These are phyloP conservation scores for Pyracantha coccinea DNA, from an alignment of 331 rosid genomes.

Conservation along the genomic window DNA sequence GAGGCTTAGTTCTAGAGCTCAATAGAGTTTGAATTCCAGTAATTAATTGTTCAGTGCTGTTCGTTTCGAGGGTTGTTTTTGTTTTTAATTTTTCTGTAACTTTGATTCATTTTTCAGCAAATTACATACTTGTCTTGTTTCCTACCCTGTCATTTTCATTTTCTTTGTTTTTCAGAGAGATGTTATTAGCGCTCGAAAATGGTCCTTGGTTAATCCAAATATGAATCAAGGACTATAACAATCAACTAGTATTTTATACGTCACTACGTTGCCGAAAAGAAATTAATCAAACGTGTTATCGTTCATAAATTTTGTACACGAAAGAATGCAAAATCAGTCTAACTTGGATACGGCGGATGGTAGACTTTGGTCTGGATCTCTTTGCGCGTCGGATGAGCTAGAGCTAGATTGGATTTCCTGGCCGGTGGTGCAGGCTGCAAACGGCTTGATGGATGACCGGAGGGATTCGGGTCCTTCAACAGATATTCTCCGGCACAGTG, in stretches of 20 bases:
- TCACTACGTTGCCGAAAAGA: no score
- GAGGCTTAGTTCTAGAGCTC: no score
- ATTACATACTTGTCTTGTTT: not conserved
- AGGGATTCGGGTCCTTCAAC: slow-evolving; percentile 74
- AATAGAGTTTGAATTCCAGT: no score
- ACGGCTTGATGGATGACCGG: slow-evolving; percentile 47
- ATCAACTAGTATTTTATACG: no score
- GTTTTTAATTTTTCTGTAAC: slow-evolving; percentile 3
- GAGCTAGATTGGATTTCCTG: slow-evolving; percentile 21
- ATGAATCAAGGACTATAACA: no score
- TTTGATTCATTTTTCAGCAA: no score
- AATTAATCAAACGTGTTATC: not conserved
- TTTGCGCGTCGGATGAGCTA: slow-evolving; percentile 21
- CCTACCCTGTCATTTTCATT: not conserved
- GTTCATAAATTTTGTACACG: slow-evolving; percentile 11
- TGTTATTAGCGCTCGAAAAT: no score
- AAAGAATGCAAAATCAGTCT: slow-evolving; percentile 9
- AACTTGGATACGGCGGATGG: slow-evolving; percentile 40
- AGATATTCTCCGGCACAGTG: slow-evolving; percentile 70
- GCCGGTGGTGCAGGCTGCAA: slow-evolving; percentile 17
- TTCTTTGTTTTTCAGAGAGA: not conserved
- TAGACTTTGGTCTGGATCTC: slow-evolving; percentile 15
- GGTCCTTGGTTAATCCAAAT: no score
- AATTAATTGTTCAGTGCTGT: no score
- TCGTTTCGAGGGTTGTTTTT: slow-evolving; percentile 11